Evolutionary conservation across 2,329 filamentous ascomycete genomes (phyloP).

Genomic region (Cytospora piceicola): DNA sequence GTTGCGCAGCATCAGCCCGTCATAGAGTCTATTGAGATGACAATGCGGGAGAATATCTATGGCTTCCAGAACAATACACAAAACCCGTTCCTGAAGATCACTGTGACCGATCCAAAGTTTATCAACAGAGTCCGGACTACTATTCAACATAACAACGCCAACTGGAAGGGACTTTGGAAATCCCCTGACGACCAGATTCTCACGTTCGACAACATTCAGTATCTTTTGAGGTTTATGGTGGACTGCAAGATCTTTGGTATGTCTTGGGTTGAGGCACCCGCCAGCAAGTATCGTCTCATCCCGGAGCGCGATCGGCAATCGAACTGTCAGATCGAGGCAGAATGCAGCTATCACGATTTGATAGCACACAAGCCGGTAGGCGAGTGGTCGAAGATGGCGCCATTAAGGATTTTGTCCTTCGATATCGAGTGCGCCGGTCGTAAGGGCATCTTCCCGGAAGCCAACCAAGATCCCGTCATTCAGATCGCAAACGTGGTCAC

Average conservation of each 20-base stretch:
- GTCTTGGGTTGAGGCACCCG: conserved; percentile 92
- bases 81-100: conserved; percentile 91
- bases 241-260: conserved; percentile 94
- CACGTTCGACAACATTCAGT: conserved; percentile 96
- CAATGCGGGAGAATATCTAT: conserved; percentile 87
- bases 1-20: conserved; percentile 73
- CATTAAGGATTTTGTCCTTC: conserved; percentile 88
- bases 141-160: conserved; percentile 76
- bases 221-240: conserved; percentile 96
- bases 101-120: conserved; percentile 84
- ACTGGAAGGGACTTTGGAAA: conserved; percentile 92
- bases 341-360: conserved; percentile 79
- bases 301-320: conserved; percentile 72
- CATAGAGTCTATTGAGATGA: conserved; percentile 80
- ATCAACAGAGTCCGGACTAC: conserved; percentile 75
- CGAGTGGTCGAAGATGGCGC: conserved; percentile 98
- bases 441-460: conserved; percentile 96
- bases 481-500: conserved; percentile 98
- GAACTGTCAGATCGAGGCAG: conserved; percentile 94
- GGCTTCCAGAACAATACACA: conserved; percentile 93
- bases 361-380: conserved; percentile 87
- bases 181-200: conserved; percentile 70
- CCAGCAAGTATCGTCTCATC: conserved; percentile 73
- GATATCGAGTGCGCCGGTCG: conserved; percentile 98
- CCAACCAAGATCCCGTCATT: conserved; percentile 89